These are phyloP conservation scores for Ophiostoma himal-ulmi DNA, from an alignment of 2,329 filamentous ascomycete species.

Conservation along the genomic window DNA sequence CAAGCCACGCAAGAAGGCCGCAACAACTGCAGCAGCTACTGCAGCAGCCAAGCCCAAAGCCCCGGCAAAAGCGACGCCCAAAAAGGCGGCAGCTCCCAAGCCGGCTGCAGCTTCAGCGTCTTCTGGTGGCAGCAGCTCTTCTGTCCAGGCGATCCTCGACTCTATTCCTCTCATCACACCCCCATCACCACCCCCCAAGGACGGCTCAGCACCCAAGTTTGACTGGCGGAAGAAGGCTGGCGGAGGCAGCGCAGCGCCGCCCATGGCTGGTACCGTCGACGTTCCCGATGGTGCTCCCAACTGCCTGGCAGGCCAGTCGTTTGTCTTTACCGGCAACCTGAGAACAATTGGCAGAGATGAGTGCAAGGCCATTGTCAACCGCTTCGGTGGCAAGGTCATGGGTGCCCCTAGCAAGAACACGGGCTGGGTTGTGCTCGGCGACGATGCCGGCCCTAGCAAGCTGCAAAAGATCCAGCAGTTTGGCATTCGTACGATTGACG, in stretches of 20 bases:
- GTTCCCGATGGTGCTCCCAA: conserved; percentile 80
- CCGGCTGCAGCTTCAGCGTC: conserved; percentile 38
- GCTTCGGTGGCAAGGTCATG: conserved; percentile 88
- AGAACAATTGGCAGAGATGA: conserved; percentile 77
- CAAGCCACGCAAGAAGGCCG: conserved; percentile 55
- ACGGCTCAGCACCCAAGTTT: conserved; percentile 63
- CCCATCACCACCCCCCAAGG: conserved; percentile 73
- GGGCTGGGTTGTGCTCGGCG: conserved; percentile 83
- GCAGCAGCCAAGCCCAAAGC: conserved; percentile 44
- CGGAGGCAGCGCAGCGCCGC: conserved; percentile 58
- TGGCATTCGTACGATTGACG: conserved; percentile 85
- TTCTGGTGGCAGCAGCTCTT: conserved; percentile 50
- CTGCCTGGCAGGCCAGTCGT: conserved; percentile 80
- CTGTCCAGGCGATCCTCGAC: conserved; percentile 78
- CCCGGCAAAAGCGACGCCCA: conserved; percentile 37
- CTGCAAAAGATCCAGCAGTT: conserved; percentile 75
- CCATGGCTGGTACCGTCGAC: conserved; percentile 58
- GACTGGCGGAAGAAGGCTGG: conserved; percentile 64
- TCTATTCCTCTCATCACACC: conserved; percentile 77
- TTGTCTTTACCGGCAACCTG: conserved; percentile 91
- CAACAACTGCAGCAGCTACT: conserved; percentile 29
- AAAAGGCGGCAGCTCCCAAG: conserved; percentile 18
- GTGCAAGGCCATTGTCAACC: conserved; percentile 78
- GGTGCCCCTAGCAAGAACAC: conserved; percentile 85
- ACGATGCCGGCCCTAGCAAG: conserved; percentile 90